phyloP scores from a whole-genome alignment of 192 early-diverging fungal genomes.

The Linnemannia schmuckeri region DNA sequence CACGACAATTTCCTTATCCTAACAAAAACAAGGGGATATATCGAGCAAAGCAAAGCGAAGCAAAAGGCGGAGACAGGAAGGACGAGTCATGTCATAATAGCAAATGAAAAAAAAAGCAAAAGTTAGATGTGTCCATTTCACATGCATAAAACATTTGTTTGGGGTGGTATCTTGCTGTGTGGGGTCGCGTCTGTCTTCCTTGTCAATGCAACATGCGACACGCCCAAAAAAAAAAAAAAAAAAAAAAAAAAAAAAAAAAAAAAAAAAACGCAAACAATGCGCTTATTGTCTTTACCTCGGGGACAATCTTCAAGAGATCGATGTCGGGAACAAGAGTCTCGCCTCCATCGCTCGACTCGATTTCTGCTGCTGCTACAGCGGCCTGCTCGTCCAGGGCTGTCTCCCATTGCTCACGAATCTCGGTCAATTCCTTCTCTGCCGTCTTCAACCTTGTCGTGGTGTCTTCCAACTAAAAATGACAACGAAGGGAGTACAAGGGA shows the following conservation, averaged over 20 bases:
- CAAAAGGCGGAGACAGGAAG: background rate
- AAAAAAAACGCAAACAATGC: background rate
- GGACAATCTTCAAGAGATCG: slow-evolving; percentile 24
- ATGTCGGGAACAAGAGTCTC: slow-evolving; percentile 46
- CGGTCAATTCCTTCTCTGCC: slow-evolving; percentile 24
- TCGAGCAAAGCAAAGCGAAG: background rate
- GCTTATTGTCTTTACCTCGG: slow-evolving; percentile 25
- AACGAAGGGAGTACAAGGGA: background rate
- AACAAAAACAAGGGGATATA: background rate
- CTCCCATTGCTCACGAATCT: slow-evolving; percentile 25
- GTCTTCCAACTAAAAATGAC: slow-evolving; percentile 18
- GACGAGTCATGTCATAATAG: background rate
- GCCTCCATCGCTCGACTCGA: slow-evolving; percentile 37
- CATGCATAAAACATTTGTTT: slow-evolving; percentile 5
- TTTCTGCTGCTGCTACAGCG: slow-evolving; percentile 10
- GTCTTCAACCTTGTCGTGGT: slow-evolving; percentile 13
- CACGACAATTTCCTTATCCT: slow-evolving; percentile 35
- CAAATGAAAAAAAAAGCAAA: background rate
- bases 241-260: background rate
- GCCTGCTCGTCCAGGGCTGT: background rate
- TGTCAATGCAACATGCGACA: background rate
- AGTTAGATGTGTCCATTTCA: background rate
- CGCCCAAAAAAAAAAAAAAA: slow-evolving; percentile 9
- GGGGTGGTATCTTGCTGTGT: background rate
- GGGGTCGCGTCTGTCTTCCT: no score